Evolutionary conservation across 345 rosid genomes (phyloP).

Genomic region (Litchi chinensis): DNA sequence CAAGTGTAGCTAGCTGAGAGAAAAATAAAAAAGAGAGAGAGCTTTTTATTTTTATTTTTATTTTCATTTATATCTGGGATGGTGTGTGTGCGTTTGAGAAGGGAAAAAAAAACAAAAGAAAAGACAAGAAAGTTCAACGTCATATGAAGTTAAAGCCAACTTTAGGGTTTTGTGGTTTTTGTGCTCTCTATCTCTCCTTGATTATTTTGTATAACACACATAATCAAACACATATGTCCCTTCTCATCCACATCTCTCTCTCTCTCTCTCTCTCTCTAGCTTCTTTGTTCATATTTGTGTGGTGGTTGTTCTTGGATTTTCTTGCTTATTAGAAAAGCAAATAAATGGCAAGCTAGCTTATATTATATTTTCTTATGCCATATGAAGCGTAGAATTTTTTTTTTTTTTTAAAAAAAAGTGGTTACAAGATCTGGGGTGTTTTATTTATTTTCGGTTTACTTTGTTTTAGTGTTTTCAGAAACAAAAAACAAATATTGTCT

Average conservation of each 20-base stretch:
- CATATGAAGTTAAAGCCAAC: constrained; percentile 40
- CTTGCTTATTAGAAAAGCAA: constrained; percentile 25
- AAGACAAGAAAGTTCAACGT: constrained; percentile 80
- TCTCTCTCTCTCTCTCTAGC: constrained; percentile 30
- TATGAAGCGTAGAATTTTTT: constrained; percentile 22
- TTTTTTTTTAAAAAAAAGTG: constrained; percentile 33
- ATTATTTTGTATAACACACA: constrained; percentile 28
- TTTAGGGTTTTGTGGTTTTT: constrained; percentile 41
- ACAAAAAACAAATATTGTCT: constrained; percentile 50
- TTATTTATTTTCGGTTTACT: constrained; percentile 15
- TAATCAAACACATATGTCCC: constrained; percentile 18
- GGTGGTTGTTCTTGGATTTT: constrained; percentile 40
- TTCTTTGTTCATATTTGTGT: constrained; percentile 49
- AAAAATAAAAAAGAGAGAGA: constrained; percentile 33
- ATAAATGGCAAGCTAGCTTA: not conserved
- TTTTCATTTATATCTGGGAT: too few species aligned
- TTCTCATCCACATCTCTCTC: constrained; percentile 53
- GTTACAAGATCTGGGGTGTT: constrained; percentile 34
- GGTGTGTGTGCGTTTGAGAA: constrained; percentile 29
- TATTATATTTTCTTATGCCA: constrained; percentile 13
- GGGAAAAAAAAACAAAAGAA: constrained; percentile 38
- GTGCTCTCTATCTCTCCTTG: constrained; percentile 27
- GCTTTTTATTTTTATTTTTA: constrained; percentile 15
- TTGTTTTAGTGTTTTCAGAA: constrained; percentile 30
- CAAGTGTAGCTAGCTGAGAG: constrained; percentile 18